Base-by-base conservation (phyloP, 805 yeast genomes). In the Zygotorulaspora sp. region DNA sequence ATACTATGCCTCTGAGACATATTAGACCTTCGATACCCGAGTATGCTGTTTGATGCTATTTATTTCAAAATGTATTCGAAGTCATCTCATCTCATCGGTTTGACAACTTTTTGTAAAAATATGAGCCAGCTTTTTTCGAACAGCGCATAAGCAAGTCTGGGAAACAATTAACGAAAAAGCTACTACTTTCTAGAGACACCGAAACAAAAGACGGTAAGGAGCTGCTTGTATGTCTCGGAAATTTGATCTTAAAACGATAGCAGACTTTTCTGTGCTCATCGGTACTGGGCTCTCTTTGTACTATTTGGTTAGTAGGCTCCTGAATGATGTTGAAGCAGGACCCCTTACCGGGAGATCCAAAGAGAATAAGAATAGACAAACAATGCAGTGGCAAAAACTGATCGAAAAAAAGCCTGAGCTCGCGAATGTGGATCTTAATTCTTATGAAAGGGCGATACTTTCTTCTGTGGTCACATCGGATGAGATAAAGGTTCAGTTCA, bases 391-490 rank as follows among this genome's bases (percentile, higher is more conserved):
- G 38, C 75, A 78, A 42, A 75, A 74, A 50, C 64, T 87, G 20
- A 72, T 75, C 41, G 67, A 63, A 13, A 57, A 71, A 8, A 76
- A 81, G 48, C 95, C 97, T 0, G 70, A 67, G 0, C 46, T 75
- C 22, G 65, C 71, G 19, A 67, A 57, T 5, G 64, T 72, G 37
- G 67, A 67, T 24, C 56, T 80, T 7, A 81, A 78, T 49, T 72
- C 74, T 29, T 89, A 92, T 58, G 98, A 92, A 57, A 75, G 76
- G 44, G 68, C 77, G n/a, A 74, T 92, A 2, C 64, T 92, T 40
- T 78, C 83, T 10, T 78, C 83, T 10, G 84, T 90, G 19, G 80
- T 92, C 6, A 75, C 86, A 1, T 95, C 97, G 0, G 80, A 78
- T 2, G 97, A 88, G 41, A 84, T 92, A 29, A 70, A 74, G 17